phyloP scores from a whole-genome alignment of 108 stramenopile species.

The Skeletonema marinoi region DNA sequence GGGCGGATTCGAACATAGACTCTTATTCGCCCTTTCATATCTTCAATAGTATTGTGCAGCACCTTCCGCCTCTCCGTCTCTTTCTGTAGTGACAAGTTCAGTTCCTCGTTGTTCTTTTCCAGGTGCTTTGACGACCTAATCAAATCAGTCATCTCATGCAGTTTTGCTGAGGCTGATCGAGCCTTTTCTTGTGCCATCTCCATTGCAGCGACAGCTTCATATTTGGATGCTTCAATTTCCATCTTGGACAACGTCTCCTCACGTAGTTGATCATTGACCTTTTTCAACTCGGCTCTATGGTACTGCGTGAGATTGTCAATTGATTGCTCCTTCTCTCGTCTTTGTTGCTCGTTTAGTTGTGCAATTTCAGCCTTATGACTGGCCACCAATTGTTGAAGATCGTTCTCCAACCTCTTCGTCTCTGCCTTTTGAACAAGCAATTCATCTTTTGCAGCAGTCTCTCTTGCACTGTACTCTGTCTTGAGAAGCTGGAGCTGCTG shows the following conservation, averaged over 20 bases:
- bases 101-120: constrained; percentile 45
- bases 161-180: constrained; percentile 20
- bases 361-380: constrained; percentile 2
- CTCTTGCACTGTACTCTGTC: background rate
- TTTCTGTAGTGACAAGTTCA: constrained; percentile 48
- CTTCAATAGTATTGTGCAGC: constrained; percentile 71
- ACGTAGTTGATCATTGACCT: constrained; percentile 22
- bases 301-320: constrained; percentile 7
- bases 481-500: constrained; percentile 12
- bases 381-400: background rate
- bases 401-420: constrained; percentile 3
- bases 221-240: constrained; percentile 30
- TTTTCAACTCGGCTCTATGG: constrained; percentile 12
- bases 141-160: constrained; percentile 33
- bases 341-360: constrained; percentile 4
- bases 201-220: constrained; percentile 28
- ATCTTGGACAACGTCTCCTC: constrained; percentile 29
- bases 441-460: background rate
- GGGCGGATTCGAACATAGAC: constrained; percentile 75
- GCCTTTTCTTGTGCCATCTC: constrained; percentile 31
- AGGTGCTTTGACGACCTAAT: constrained; percentile 43
- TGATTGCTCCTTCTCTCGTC: constrained; percentile 11
- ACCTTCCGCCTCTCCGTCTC: constrained; percentile 63
- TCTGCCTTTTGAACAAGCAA: background rate
- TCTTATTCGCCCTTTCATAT: constrained; percentile 71